phyloP scores from a whole-genome alignment of 2,329 filamentous ascomycete genomes.

The Fusarium coicis region DNA sequence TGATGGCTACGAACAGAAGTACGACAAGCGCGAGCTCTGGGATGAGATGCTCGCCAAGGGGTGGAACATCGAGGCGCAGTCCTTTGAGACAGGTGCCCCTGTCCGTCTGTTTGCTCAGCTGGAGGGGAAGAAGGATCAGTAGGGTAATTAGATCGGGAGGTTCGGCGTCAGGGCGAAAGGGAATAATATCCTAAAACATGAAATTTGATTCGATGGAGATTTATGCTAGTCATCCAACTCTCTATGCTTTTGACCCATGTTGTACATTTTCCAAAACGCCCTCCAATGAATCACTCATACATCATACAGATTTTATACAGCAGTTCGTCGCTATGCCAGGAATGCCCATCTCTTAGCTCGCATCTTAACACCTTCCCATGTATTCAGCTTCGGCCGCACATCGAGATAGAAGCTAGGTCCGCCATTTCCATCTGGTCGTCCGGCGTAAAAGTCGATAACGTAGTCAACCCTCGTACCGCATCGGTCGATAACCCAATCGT shows the following conservation, averaged over 20 bases:
- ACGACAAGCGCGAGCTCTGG: slow-evolving; percentile 44
- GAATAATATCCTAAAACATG: slow-evolving; percentile 4
- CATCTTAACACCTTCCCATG: slow-evolving; percentile 76
- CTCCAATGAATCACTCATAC: neutral
- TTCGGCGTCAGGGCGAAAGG: neutral
- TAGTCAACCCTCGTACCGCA: slow-evolving; percentile 90
- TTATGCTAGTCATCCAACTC: slow-evolving; percentile 18
- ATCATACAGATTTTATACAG: slow-evolving; percentile 26
- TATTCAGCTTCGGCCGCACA: slow-evolving; percentile 75
- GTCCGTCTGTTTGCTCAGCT: slow-evolving; percentile 45
- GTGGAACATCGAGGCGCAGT: slow-evolving; percentile 51
- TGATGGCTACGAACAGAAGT: slow-evolving; percentile 34
- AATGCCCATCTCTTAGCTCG: slow-evolving; percentile 63
- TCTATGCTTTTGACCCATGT: slow-evolving; percentile 15
- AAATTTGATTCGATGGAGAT: slow-evolving; percentile 38
- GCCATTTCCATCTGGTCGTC: slow-evolving; percentile 58
- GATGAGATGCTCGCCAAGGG: slow-evolving; percentile 44
- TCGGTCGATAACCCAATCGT: slow-evolving; percentile 96
- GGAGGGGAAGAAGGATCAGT: slow-evolving; percentile 44
- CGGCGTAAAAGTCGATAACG: slow-evolving; percentile 97
- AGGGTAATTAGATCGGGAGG: no score
- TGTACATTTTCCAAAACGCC: slow-evolving; percentile 44
- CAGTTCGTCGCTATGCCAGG: slow-evolving; percentile 51
- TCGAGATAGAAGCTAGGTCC: slow-evolving; percentile 73
- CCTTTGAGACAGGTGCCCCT: slow-evolving; percentile 52